Evolutionary conservation across 2,329 filamentous ascomycete genomes (phyloP).

Genomic region (Fusarium illudens): DNA sequence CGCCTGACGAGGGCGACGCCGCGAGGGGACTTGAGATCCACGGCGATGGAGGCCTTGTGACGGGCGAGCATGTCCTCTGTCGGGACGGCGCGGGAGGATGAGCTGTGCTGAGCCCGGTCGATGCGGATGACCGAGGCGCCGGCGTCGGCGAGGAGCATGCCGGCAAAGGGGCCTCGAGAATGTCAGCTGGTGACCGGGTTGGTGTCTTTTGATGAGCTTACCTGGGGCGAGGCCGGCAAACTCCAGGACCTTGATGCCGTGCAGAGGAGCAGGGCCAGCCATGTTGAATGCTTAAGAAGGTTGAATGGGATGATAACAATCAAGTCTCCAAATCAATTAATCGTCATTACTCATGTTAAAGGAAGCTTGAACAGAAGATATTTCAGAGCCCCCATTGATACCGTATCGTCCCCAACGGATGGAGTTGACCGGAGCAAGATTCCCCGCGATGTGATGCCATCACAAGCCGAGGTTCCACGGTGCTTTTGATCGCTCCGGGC

Average conservation of each 20-base stretch:
- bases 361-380: neutral
- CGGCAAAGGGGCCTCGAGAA: constrained; percentile 79
- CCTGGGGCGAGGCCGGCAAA: constrained; percentile 71
- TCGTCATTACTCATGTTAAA: neutral
- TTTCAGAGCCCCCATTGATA: neutral
- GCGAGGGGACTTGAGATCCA: constrained; percentile 76
- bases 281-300: constrained; percentile 38
- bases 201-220: constrained; percentile 40
- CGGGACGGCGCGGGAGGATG: constrained; percentile 50
- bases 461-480: constrained; percentile 35
- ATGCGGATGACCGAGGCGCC: constrained; percentile 88
- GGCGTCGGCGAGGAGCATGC: constrained; percentile 87
- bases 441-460: constrained; percentile 26
- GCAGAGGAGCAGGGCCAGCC: constrained; percentile 49
- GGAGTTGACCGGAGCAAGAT: neutral
- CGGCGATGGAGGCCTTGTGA: constrained; percentile 80
- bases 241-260: constrained; percentile 66
- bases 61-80: constrained; percentile 79
- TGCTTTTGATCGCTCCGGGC: neutral
- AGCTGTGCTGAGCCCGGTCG: constrained; percentile 68
- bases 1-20: constrained; percentile 73
- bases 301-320: neutral
- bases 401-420: neutral
- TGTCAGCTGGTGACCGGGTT: neutral
- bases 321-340: neutral